Conservation (phyloP, 306 rosid species). For the Lablab purpureus region DNA sequence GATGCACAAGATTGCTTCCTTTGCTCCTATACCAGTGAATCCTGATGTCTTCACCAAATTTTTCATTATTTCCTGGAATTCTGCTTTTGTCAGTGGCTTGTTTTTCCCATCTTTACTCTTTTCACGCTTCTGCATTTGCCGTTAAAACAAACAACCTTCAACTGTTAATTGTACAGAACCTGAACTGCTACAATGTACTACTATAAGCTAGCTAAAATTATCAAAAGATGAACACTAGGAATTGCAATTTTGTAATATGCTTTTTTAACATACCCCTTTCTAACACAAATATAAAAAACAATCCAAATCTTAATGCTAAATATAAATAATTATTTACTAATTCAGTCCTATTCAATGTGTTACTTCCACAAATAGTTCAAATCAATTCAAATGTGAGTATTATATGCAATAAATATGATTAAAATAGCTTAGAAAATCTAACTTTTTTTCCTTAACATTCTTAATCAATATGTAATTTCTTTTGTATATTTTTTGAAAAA, state of each 20-base stretch:
- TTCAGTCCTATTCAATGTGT: too few species aligned
- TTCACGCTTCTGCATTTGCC: conserved; percentile 39
- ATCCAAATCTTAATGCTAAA: too few species aligned
- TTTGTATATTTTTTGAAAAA: too few species aligned
- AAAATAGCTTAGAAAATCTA: too few species aligned
- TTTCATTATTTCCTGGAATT: conserved; percentile 52
- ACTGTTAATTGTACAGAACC: neutral
- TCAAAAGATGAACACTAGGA: neutral
- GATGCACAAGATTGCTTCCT: conserved; percentile 54
- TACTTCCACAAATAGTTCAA: too few species aligned
- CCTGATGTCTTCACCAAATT: conserved; percentile 34
- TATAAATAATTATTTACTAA: too few species aligned
- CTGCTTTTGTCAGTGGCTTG: neutral
- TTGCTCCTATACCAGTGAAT: conserved; percentile 59
- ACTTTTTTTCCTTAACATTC: too few species aligned
- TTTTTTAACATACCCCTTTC: neutral
- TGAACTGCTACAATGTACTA: neutral
- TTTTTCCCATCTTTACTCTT: neutral
- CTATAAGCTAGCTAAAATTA: neutral
- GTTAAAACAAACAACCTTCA: neutral
- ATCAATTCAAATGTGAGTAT: too few species aligned
- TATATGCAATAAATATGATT: too few species aligned
- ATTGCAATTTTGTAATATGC: neutral
- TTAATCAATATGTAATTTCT: too few species aligned
- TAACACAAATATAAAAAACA: too few species aligned